Evolutionary conservation across 31 red algal genomes (phyloP).

Genomic region (Odonthalia washingtoniensis): DNA sequence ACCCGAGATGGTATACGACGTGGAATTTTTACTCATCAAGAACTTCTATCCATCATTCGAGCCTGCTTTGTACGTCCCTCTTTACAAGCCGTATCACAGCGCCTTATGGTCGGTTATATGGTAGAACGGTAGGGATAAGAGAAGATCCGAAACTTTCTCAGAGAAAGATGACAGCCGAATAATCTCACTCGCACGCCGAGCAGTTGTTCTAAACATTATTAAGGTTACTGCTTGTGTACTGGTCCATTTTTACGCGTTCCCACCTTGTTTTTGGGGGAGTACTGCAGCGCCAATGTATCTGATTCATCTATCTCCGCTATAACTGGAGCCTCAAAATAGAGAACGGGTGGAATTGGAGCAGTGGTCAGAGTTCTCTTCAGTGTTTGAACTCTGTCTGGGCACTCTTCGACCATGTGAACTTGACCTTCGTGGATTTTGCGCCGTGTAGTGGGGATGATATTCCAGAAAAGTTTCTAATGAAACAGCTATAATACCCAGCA

Average conservation of each 20-base stretch:
- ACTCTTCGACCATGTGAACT: background rate
- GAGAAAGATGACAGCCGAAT: background rate
- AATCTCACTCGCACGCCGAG: conserved; percentile 16
- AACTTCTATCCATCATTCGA: conserved; percentile 21
- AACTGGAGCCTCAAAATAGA: conserved; percentile 24
- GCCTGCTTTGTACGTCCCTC: background rate
- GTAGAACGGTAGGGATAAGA: background rate
- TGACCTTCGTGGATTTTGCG: background rate
- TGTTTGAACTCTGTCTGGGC: background rate
- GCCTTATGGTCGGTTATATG: conserved; percentile 7
- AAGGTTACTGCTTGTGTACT: background rate
- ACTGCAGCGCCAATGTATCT: background rate
- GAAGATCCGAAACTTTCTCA: background rate
- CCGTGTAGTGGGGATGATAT: background rate
- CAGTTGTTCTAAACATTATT: background rate
- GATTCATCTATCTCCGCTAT: conserved; percentile 8
- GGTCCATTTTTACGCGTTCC: background rate
- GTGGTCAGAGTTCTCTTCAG: conserved; percentile 1
- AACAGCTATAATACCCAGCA: conserved; percentile 22
- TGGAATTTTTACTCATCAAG: background rate
- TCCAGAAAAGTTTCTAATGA: background rate
- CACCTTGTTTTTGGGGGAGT: conserved; percentile 20
- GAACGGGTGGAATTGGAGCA: background rate
- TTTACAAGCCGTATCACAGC: conserved; percentile 2
- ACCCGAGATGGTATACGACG: background rate